These are phyloP conservation scores for Penicillium sp. DNA, from an alignment of 2,329 filamentous ascomycete genomes.

Conservation along the genomic window DNA sequence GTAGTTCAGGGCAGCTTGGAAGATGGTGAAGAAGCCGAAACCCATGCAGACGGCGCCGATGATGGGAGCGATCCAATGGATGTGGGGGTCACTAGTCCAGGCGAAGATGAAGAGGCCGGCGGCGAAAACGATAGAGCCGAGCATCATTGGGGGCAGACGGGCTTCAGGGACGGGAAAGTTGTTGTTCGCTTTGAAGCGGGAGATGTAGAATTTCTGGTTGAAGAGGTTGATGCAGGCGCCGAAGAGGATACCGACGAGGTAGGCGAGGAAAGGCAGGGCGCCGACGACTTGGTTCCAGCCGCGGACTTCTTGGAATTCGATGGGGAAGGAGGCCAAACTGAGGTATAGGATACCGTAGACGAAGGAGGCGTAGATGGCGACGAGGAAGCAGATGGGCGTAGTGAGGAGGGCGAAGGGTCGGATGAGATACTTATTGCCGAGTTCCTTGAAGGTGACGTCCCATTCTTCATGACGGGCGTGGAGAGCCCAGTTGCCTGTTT, in stretches of 20 bases:
- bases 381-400: constrained; percentile 63
- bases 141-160: constrained; percentile 58
- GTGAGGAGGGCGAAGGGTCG: constrained; percentile 58
- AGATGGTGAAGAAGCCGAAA: constrained; percentile 72
- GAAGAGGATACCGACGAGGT: constrained; percentile 53
- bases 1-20: constrained; percentile 67
- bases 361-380: constrained; percentile 62
- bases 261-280: constrained; percentile 55
- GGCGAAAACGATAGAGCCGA: constrained; percentile 51
- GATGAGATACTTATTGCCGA: constrained; percentile 58
- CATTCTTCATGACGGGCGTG: constrained; percentile 61
- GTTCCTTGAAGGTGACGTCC: constrained; percentile 54
- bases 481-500: constrained; percentile 60
- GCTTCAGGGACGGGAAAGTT: constrained; percentile 51
- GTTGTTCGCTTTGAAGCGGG: constrained; percentile 52
- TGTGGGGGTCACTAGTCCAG: constrained; percentile 53
- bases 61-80: constrained; percentile 50
- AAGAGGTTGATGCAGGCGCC: constrained; percentile 53
- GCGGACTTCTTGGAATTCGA: constrained; percentile 56
- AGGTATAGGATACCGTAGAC: constrained; percentile 35
- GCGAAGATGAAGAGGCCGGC: constrained; percentile 53
- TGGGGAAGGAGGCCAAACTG: constrained; percentile 53
- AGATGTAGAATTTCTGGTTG: constrained; percentile 37
- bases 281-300: constrained; percentile 53
- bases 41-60: constrained; percentile 54